These are phyloP conservation scores for Isatis tinctoria DNA, from an alignment of 345 rosid genomes.

Conservation along the genomic window DNA sequence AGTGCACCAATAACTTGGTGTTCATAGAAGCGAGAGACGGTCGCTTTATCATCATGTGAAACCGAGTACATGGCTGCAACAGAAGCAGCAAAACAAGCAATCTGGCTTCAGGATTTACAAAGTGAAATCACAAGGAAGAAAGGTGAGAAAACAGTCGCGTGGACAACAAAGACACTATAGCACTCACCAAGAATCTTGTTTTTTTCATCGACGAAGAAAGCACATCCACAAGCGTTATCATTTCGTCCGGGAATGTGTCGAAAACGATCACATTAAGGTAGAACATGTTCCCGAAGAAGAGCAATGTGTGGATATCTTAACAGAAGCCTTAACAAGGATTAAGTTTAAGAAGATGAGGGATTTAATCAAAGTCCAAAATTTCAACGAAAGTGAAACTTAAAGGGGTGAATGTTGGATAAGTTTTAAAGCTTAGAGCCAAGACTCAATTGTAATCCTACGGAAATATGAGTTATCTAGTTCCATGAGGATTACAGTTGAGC, in stretches of 20 bases:
- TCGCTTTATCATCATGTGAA: neutral
- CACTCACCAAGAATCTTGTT: neutral
- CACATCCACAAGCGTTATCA: neutral
- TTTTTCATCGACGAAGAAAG: neutral
- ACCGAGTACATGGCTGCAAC: neutral
- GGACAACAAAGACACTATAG: neutral
- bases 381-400: neutral
- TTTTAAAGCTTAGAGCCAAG: neutral
- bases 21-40: neutral
- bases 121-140: neutral
- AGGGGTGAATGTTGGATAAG: neutral
- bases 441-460: no score
- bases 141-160: neutral
- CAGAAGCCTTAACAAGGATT: neutral
- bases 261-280: neutral
- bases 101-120: neutral
- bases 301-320: neutral
- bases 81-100: neutral
- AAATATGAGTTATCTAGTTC: no score
- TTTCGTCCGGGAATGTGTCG: neutral
- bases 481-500: no score
- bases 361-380: neutral
- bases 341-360: neutral
- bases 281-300: neutral
- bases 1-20: neutral